These are phyloP conservation scores for Trichoderma atrobrunneum DNA, from an alignment of 2,329 filamentous ascomycete species.

Conservation along the genomic window DNA sequence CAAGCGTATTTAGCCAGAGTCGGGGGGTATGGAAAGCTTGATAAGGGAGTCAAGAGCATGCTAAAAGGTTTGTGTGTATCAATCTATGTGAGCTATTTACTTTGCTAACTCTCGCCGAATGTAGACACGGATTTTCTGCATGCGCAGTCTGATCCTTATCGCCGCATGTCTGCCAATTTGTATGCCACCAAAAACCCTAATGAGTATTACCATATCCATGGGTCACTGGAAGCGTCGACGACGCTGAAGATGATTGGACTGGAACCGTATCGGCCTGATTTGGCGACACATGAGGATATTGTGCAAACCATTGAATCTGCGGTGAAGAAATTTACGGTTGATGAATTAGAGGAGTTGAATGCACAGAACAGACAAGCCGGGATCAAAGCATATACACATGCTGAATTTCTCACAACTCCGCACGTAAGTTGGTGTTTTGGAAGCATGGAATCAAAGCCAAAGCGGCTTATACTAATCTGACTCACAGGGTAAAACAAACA, in stretches of 20 bases:
- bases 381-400: conserved; percentile 55
- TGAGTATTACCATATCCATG: conserved; percentile 74
- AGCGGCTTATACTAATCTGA: not conserved
- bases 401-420: conserved; percentile 56
- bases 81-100: not conserved
- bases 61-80: conserved; percentile 30
- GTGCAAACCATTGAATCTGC: conserved; percentile 58
- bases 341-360: conserved; percentile 59
- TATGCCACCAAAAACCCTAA: conserved; percentile 64
- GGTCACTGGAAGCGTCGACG: conserved; percentile 67
- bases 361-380: conserved; percentile 56
- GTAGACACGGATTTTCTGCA: conserved; percentile 68
- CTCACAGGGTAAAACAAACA: conserved; percentile 45
- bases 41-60: conserved; percentile 32
- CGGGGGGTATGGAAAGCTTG: conserved; percentile 39
- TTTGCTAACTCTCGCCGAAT: not conserved
- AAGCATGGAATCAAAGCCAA: not conserved
- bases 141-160: conserved; percentile 69
- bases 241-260: conserved; percentile 69
- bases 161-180: conserved; percentile 69
- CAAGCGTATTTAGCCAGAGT: conserved; percentile 37
- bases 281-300: conserved; percentile 59
- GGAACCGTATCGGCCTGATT: conserved; percentile 56
- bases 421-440: conserved; percentile 30
- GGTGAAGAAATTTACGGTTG: conserved; percentile 52